These are phyloP conservation scores for Blastobotrys terrestris DNA, from an alignment of 805 yeast genomes.

Conservation along the genomic window DNA sequence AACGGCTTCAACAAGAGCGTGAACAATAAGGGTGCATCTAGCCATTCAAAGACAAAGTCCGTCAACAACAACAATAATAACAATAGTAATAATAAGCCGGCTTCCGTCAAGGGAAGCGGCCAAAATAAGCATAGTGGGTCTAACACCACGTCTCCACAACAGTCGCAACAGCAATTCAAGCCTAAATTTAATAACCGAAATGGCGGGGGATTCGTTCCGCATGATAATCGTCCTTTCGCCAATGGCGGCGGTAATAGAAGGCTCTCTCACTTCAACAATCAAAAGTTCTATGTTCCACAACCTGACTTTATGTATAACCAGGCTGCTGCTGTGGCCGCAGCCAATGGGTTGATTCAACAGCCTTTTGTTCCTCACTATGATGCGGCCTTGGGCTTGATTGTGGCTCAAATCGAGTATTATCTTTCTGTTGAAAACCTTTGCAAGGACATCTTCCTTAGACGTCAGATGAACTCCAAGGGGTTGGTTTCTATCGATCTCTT, in stretches of 20 bases:
- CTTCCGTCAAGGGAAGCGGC: constrained; percentile 1
- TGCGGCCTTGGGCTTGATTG: constrained; percentile 26
- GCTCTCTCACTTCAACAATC: constrained; percentile 15
- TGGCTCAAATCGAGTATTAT: constrained; percentile 79
- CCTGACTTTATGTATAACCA: constrained; percentile 11
- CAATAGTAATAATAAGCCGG: background rate
- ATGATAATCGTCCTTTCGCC: constrained; percentile 3
- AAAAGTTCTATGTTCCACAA: constrained; percentile 10
- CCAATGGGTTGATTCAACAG: constrained; percentile 15
- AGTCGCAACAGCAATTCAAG: background rate
- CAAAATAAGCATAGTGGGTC: background rate
- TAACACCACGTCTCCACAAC: constrained; percentile 1
- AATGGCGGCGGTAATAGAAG: constrained; percentile 13
- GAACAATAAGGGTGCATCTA: background rate
- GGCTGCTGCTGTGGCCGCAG: constrained; percentile 10
- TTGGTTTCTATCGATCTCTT: constrained; percentile 58
- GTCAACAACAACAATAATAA: background rate
- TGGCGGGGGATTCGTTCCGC: constrained; percentile 2
- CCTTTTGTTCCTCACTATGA: too few relatives aligned
- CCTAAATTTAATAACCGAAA: constrained; percentile 7
- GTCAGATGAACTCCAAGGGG: constrained; percentile 73
- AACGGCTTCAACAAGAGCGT: background rate
- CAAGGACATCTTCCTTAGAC: constrained; percentile 77
- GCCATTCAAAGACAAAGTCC: too few relatives aligned
- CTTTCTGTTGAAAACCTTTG: constrained; percentile 81